Conservation (phyloP, 345 rosid species). For the Salix suchowensis region DNA sequence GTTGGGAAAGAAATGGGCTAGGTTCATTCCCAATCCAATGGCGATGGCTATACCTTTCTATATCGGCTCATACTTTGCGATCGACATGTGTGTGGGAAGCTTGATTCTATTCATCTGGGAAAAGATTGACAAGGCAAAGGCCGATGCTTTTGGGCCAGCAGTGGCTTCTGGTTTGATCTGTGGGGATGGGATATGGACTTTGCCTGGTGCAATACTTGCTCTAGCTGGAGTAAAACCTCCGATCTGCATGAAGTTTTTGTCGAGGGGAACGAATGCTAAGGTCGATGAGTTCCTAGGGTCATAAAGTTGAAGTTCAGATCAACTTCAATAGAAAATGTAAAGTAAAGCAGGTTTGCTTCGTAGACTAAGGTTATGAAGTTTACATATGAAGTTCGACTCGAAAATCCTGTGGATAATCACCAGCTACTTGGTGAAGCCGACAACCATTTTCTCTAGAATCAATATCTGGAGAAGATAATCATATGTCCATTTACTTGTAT, state of each 20-base stretch:
- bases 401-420: neutral
- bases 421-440: neutral
- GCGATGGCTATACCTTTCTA: conserved; percentile 45
- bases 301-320: neutral
- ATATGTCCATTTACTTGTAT: neutral
- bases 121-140: conserved; percentile 22
- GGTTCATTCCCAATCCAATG: conserved; percentile 40
- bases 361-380: neutral
- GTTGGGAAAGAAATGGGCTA: neutral
- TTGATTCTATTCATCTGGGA: conserved; percentile 34
- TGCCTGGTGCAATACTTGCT: conserved; percentile 18
- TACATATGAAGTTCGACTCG: neutral
- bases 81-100: conserved; percentile 45
- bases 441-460: neutral
- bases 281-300: neutral
- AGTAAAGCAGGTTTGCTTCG: neutral
- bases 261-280: conserved; percentile 10
- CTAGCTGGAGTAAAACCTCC: conserved; percentile 37
- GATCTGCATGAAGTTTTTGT: conserved; percentile 43
- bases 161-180: conserved; percentile 42
- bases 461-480: neutral
- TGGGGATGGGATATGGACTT: neutral
- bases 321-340: neutral
- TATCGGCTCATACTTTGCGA: conserved; percentile 37
- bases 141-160: conserved; percentile 24